Evolutionary conservation across 441 rosid species (phyloP), one percentile per base, ranked within the genome.

Genomic region (Erodium moschatum): DNA sequence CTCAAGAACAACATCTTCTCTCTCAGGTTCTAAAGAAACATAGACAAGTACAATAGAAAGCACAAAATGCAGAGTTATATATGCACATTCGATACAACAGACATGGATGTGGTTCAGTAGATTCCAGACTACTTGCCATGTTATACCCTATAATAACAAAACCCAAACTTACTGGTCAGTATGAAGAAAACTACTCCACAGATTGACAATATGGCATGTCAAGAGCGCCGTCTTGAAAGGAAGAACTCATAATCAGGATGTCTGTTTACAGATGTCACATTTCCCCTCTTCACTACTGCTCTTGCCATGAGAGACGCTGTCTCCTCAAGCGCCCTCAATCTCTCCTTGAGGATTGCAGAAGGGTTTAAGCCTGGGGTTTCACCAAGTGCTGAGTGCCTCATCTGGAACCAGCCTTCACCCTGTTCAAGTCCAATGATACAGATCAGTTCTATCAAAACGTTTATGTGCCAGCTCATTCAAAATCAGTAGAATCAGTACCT

Each of bases 241-340:
- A 85, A 85, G 72, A 83, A 85, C 80, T 80, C 85, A 1, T 72
- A 83, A 76, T 85, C 87, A 7, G 84, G 82, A 58, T 85, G 89
- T 66, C 74, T 79, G 65, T 83, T 85, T 46, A 74, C 73, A 11
- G 77, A 74, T 40, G 62, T 76, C 31, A 67, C 33, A 18, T 60
- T 50, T 54, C 83, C 86, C 64, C 80, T 85, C 46, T 40, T 80
- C 33, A 83, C 83, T 6, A 75, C 78, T 65, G 82, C 83, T 77
- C 79, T 85, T 50, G 89, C 74, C 84, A 85, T 79, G 2, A 70
- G 68, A 40, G 75, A 81, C 6, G 89, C 89, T 0, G 85, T 78
- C 80, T 80, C 80, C 70, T 80, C 80, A 0, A 85, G 81, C 0
- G 82, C 76, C 77, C 80, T 80, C 66, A 85, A 66, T 61, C 82